phyloP scores from a whole-genome alignment of 2,329 filamentous ascomycete genomes.

The Fusarium sacchari region DNA sequence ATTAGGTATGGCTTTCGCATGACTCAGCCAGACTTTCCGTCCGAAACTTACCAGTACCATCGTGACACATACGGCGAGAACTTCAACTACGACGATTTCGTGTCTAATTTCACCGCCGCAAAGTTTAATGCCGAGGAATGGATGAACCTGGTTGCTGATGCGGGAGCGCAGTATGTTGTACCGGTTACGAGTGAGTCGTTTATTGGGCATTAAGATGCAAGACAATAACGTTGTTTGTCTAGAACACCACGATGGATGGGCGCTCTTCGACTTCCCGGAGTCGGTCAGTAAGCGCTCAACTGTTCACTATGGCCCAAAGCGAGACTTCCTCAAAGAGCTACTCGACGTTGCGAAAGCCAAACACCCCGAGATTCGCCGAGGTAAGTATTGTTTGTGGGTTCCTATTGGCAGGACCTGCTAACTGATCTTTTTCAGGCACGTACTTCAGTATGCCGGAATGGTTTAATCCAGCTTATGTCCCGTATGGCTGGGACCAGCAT shows the following conservation, averaged over 20 bases:
- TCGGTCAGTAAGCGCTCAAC: not conserved
- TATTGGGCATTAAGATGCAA: rapidly evolving
- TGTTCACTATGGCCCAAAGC: not conserved
- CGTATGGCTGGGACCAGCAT: not conserved
- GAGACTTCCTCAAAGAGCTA: not conserved
- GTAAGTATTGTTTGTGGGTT: not conserved
- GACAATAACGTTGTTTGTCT: rapidly evolving
- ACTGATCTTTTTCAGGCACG: not conserved
- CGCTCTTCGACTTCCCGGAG: not conserved
- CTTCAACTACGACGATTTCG: not conserved
- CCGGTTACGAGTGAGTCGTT: not conserved
- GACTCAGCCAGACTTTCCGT: not conserved
- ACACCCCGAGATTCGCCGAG: not conserved
- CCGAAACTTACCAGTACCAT: not conserved
- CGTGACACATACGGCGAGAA: not conserved
- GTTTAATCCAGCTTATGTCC: not conserved
- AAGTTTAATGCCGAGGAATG: not conserved
- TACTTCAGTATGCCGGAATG: not conserved
- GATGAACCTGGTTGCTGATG: not conserved
- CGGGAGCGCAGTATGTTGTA: not conserved
- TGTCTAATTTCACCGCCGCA: not conserved
- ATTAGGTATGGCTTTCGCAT: not conserved
- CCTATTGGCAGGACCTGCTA: rapidly evolving
- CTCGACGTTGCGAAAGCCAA: not conserved
- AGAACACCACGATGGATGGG: not conserved